These are phyloP conservation scores for Pythium aristosporum DNA, from an alignment of 352 stramenopile genomes.

Conservation along the genomic window DNA sequence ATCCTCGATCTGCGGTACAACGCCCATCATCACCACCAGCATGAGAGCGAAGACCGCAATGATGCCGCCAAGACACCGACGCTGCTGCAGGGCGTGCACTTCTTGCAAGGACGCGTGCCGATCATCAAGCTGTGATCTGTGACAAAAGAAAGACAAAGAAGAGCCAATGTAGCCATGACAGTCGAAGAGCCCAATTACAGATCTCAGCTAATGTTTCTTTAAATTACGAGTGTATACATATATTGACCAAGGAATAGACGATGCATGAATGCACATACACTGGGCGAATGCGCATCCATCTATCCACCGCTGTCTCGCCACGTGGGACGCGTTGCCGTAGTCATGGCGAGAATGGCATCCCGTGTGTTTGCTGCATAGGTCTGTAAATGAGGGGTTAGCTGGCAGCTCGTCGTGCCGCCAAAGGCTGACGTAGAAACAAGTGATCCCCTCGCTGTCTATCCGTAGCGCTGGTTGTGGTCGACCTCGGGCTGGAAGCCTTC, in stretches of 20 bases:
- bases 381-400: too few species aligned
- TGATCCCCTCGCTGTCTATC: constrained; percentile 22
- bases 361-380: neutral
- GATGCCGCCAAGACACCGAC: constrained; percentile 21
- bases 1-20: constrained; percentile 69
- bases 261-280: constrained; percentile 22
- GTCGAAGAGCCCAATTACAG: neutral
- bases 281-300: constrained; percentile 10
- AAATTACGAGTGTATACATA: constrained; percentile 19
- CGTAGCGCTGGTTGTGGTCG: constrained; percentile 78
- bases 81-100: constrained; percentile 25
- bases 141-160: neutral
- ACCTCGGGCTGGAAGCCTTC: constrained; percentile 79
- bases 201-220: constrained; percentile 16
- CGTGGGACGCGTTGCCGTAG: too few species aligned
- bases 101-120: constrained; percentile 27
- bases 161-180: constrained; percentile 23
- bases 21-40: constrained; percentile 2
- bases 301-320: neutral
- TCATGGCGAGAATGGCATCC: neutral
- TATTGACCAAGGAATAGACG: constrained; percentile 27
- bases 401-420: too few species aligned
- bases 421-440: neutral
- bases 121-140: constrained; percentile 30
- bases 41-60: neutral